These are phyloP conservation scores for Bipolaris bicolor DNA, from an alignment of 2,329 filamentous ascomycete species.

Conservation along the genomic window DNA sequence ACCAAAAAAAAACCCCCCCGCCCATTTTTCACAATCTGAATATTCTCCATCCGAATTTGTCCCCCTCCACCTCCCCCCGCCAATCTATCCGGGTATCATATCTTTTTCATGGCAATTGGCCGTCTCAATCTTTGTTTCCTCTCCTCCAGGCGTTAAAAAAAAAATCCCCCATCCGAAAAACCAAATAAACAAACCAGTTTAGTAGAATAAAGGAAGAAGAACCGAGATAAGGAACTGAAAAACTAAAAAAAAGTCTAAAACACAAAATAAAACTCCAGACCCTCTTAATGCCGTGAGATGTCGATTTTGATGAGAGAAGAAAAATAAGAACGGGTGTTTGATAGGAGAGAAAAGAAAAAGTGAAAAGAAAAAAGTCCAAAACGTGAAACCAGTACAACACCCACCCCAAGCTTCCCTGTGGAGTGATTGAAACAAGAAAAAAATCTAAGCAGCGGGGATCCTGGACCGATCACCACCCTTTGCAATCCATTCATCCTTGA, in stretches of 20 bases:
- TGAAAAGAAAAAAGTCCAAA: background rate
- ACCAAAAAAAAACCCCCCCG: too few relatives aligned
- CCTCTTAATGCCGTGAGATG: background rate
- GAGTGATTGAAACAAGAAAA: background rate
- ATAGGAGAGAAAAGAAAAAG: background rate
- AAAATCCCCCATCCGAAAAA: too few relatives aligned
- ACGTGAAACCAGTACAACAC: background rate
- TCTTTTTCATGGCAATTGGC: too few relatives aligned
- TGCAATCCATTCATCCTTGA: constrained; percentile 76
- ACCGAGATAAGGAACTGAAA: background rate
- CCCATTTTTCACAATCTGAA: too few relatives aligned
- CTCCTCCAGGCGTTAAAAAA: too few relatives aligned
- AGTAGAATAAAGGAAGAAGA: background rate
- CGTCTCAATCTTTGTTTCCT: too few relatives aligned
- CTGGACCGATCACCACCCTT: constrained; percentile 74
- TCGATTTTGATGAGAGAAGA: background rate
- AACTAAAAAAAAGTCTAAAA: background rate
- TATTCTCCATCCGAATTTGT: too few relatives aligned
- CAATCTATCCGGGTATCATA: too few relatives aligned
- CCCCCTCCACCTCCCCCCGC: too few relatives aligned
- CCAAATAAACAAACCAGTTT: too few relatives aligned
- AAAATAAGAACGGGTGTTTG: background rate
- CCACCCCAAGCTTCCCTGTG: too few relatives aligned
- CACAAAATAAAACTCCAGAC: constrained; percentile 1
- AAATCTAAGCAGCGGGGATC: constrained; percentile 59